These are phyloP conservation scores for Metarhizium anisopliae DNA, from an alignment of 2,329 filamentous ascomycete genomes.

Conservation along the genomic window DNA sequence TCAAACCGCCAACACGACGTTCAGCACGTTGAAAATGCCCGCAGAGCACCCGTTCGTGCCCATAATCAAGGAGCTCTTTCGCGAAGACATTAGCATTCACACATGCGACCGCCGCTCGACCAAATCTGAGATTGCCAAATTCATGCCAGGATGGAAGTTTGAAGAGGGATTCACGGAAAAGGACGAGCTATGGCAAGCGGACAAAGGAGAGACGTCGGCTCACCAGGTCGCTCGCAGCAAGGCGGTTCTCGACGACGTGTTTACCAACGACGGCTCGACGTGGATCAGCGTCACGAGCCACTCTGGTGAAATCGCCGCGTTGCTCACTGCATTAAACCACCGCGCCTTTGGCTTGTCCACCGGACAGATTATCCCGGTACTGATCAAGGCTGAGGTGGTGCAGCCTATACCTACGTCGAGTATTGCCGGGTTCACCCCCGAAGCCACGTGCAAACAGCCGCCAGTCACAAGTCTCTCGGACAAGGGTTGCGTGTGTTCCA, in stretches of 20 bases:
- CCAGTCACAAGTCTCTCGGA: slow-evolving; percentile 33
- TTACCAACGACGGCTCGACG: slow-evolving; percentile 39
- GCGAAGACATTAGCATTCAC: slow-evolving; percentile 59
- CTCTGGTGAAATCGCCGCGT: slow-evolving; percentile 44
- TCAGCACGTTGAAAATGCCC: slow-evolving; percentile 43
- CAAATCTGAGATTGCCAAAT: slow-evolving; percentile 40
- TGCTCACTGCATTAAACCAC: slow-evolving; percentile 50
- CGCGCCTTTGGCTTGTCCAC: slow-evolving; percentile 54
- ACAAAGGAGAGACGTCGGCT: slow-evolving; percentile 30
- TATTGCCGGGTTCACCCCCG: slow-evolving; percentile 25
- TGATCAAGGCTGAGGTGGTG: slow-evolving; percentile 49
- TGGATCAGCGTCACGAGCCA: slow-evolving; percentile 54
- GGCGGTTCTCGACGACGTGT: slow-evolving; percentile 46
- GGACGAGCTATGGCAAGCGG: slow-evolving; percentile 35
- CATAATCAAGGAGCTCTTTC: slow-evolving; percentile 53
- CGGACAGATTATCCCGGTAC: slow-evolving; percentile 57
- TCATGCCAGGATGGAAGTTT: slow-evolving; percentile 45
- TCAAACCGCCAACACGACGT: slow-evolving; percentile 54
- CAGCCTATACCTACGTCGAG: slow-evolving; percentile 19
- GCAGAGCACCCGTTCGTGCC: slow-evolving; percentile 43
- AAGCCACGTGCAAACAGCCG: slow-evolving; percentile 34
- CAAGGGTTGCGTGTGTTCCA: slow-evolving; percentile 32
- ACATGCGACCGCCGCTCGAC: slow-evolving; percentile 57
- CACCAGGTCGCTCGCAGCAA: slow-evolving; percentile 43
- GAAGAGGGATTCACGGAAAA: slow-evolving; percentile 53